Evolutionary conservation across 1,139 yeast species (phyloP).

Genomic region (Candida sp.): DNA sequence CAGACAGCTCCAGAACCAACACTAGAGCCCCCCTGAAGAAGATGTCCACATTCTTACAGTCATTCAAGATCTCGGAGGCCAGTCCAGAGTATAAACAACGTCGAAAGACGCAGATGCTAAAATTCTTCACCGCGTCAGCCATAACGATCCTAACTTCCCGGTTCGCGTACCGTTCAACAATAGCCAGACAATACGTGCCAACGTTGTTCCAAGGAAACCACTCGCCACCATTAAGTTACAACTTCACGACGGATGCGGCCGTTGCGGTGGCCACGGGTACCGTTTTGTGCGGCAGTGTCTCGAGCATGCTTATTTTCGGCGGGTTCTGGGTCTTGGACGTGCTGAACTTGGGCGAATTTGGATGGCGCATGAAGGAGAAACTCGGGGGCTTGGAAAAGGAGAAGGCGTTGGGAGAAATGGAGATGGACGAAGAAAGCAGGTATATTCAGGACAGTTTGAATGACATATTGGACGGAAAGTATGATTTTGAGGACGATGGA

Average conservation of each 20-base stretch:
- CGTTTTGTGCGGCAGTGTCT: slow-evolving; percentile 70
- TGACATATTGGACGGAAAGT: slow-evolving; percentile 48
- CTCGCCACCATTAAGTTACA: slow-evolving; percentile 75
- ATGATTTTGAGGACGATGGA: slow-evolving; percentile 23
- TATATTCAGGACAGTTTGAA: slow-evolving; percentile 56
- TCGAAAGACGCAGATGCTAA: slow-evolving; percentile 72
- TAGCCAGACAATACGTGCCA: slow-evolving; percentile 78
- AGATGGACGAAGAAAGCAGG: slow-evolving; percentile 71
- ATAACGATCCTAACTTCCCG: slow-evolving; percentile 75
- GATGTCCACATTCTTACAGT: not conserved
- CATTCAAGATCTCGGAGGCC: slow-evolving; percentile 42
- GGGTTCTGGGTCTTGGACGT: slow-evolving; percentile 83
- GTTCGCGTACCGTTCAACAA: slow-evolving; percentile 75
- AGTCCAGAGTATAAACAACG: slow-evolving; percentile 53
- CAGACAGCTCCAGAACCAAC: not conserved
- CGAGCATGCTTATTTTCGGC: slow-evolving; percentile 77
- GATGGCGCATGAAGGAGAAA: slow-evolving; percentile 63
- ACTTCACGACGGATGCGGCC: slow-evolving; percentile 83
- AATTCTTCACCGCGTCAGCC: slow-evolving; percentile 75
- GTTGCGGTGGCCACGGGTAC: slow-evolving; percentile 88
- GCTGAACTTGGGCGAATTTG: slow-evolving; percentile 70
- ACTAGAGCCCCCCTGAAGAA: not conserved
- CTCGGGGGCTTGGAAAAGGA: slow-evolving; percentile 76
- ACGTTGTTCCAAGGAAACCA: slow-evolving; percentile 85
- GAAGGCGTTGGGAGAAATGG: slow-evolving; percentile 46